These are phyloP conservation scores for Kwoniella sp. DNA, from an alignment of 768 basidiomycete genomes.

Conservation along the genomic window DNA sequence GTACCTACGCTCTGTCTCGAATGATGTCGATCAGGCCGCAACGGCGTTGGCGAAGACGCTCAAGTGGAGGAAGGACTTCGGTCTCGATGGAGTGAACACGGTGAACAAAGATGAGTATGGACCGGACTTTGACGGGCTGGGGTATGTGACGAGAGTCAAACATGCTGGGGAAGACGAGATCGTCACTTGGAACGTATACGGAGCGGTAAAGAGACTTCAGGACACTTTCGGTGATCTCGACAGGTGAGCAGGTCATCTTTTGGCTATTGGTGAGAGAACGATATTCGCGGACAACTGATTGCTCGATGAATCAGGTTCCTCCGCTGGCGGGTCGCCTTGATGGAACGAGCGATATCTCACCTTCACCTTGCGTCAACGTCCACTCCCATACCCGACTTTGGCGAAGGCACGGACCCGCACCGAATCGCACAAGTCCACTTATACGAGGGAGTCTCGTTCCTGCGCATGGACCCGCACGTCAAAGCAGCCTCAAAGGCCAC, in stretches of 20 bases:
- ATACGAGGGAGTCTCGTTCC: conserved; percentile 28
- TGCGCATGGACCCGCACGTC: conserved; percentile 27
- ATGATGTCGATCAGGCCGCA: conserved; percentile 23
- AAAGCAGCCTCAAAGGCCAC: conserved; percentile 24
- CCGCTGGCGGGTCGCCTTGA: conserved; percentile 25
- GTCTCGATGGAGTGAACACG: neutral
- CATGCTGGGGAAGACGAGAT: conserved; percentile 6
- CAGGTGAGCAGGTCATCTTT: conserved; percentile 9
- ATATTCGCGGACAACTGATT: too few species aligned
- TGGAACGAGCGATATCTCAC: conserved; percentile 24
- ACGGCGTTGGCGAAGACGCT: conserved; percentile 19
- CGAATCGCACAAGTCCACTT: conserved; percentile 30
- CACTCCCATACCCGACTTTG: conserved; percentile 23
- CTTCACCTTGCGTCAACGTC: conserved; percentile 4
- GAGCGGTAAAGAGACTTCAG: conserved; percentile 24
- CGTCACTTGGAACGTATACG: conserved; percentile 34
- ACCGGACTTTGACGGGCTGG: conserved; percentile 26
- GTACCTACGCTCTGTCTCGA: conserved; percentile 22
- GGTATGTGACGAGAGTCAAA: conserved; percentile 21
- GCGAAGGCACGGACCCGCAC: conserved; percentile 24
- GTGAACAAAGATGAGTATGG: conserved; percentile 18
- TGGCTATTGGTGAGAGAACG: too few species aligned
- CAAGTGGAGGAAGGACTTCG: conserved; percentile 33
- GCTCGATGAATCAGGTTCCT: conserved; percentile 19
- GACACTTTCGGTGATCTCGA: conserved; percentile 28